A percentile compares a stretch with the other conserved stretches of the same genome.
Evolutionary conservation across 768 basidiomycete species (phyloP).

Genomic region (Hygrocybe punicea): DNA sequence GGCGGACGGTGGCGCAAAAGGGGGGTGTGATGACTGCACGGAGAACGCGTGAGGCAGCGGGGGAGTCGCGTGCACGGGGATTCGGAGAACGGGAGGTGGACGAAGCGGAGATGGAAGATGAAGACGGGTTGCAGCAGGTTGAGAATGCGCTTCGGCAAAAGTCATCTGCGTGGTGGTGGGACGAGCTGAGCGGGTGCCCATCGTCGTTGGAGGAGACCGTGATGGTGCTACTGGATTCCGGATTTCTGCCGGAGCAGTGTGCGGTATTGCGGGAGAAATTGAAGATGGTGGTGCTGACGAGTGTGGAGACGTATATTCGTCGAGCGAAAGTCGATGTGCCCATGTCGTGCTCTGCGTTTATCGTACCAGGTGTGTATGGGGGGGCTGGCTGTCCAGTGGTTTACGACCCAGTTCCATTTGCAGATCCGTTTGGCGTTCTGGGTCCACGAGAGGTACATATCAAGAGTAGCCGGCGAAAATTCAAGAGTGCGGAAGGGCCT

Average conservation of each 20-base stretch:
- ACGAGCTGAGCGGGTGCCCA: conserved; percentile 59
- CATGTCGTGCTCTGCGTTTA: conserved; percentile 58
- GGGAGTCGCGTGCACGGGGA: conserved; percentile 45
- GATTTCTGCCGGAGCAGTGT: conserved; percentile 51
- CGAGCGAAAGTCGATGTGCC: conserved; percentile 50
- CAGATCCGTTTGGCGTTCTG: conserved; percentile 54
- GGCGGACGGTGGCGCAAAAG: conserved; percentile 37
- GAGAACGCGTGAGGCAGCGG: conserved; percentile 33
- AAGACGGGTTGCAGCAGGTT: conserved; percentile 30
- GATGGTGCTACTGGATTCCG: conserved; percentile 54
- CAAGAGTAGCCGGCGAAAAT: conserved; percentile 44
- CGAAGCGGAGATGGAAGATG: conserved; percentile 37
- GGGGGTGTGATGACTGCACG: conserved; percentile 43
- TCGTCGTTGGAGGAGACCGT: conserved; percentile 62
- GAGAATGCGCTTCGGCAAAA: conserved; percentile 30
- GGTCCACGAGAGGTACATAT: conserved; percentile 56
- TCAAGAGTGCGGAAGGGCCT: conserved; percentile 42
- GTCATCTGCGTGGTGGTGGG: conserved; percentile 70
- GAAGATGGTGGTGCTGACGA: conserved; percentile 43
- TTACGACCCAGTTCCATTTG: neutral
- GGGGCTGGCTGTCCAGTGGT: neutral
- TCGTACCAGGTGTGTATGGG: conserved; percentile 47
- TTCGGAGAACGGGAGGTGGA: conserved; percentile 39
- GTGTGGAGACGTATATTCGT: conserved; percentile 41
- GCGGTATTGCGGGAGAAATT: conserved; percentile 54